A percentile compares a stretch with the other conserved stretches of the same genome.
These are phyloP conservation scores for Phytophthora vignae DNA, from an alignment of 352 stramenopile species.

Conservation along the genomic window DNA sequence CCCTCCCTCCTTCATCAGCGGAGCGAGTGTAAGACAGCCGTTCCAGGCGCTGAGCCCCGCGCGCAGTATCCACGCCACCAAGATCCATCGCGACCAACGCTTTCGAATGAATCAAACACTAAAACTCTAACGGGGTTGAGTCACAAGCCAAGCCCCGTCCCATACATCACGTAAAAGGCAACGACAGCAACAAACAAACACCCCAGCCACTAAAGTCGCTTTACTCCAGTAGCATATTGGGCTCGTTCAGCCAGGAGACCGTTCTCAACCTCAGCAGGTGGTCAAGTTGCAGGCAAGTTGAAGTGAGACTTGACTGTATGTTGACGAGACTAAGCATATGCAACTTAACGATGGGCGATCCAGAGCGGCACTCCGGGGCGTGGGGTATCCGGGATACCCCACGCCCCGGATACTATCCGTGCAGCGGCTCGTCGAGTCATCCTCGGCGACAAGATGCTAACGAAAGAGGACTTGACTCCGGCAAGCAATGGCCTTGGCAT, in stretches of 20 bases:
- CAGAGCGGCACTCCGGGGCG: too few species aligned
- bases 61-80: conserved; percentile 17
- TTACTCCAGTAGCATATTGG: background rate
- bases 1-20: conserved; percentile 10
- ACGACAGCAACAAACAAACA: background rate
- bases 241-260: conserved; percentile 12
- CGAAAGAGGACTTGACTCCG: too few species aligned
- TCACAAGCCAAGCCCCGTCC: background rate
- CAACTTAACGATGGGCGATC: too few species aligned
- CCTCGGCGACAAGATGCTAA: too few species aligned
- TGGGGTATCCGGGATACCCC: too few species aligned
- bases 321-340: too few species aligned
- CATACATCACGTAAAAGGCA: background rate
- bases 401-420: too few species aligned
- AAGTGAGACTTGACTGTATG: too few species aligned
- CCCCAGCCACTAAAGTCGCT: background rate
- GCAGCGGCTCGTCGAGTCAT: too few species aligned
- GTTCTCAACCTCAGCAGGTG: background rate
- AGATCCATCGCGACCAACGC: conserved; percentile 24
- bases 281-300: conserved; percentile 24
- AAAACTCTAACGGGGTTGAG: background rate
- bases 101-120: background rate
- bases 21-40: conserved; percentile 34
- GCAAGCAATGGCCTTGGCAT: too few species aligned
- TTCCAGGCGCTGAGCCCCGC: conserved; percentile 28